Evolutionary conservation across 345 rosid species (phyloP), one percentile per base, ranked within the genome.

Genomic region (Ricinus communis): DNA sequence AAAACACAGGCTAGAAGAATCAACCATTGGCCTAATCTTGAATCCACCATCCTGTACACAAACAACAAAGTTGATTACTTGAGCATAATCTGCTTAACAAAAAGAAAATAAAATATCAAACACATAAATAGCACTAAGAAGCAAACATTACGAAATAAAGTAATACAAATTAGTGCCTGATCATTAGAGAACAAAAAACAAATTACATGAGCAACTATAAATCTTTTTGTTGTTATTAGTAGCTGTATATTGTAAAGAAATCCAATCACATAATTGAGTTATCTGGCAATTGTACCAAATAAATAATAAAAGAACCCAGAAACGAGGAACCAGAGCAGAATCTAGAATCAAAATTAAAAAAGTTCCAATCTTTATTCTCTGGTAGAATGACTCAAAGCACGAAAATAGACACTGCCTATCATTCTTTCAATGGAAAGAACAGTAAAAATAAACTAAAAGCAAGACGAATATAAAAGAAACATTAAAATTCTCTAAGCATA

Each of bases 31-130:
- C 83, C 73, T 53, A 81, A 81, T 71, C 80, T 85, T 55, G 82
- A 69, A 70, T 49, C 81, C 53, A 73, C 80, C 98, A 93, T 93
- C 69, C 91, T 93, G 91, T 55, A 45, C 54, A 70, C 59, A 72
- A 58, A 8, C 69, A 74, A 71, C 7, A n/a, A 60, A 33, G 1
- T 1, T 50, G 38, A 28, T 19, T 21, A 36, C 40, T 67, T n/a
- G 21, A 5, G 1, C 5, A 36, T 14, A 36, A 45, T 63, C 21
- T 10, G 40, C 18, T 12, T 28, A 50, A 63, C 33, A 7, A 12
- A 40, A 41, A 58, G 27, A 40, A 21, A 36, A 40, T 62, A 62
- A 64, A 50, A 64, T 73, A 71, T 69, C 62, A 25, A 66, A 65
- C 14, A 50, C 45, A 50, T 3, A 13, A n/a, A 7, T 28, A 19